Percentiles rank a stretch among this genome's conserved stretches.
Evolutionary conservation across 2,329 filamentous ascomycete genomes (phyloP).

Genomic region (Aureobasidium sp.): DNA sequence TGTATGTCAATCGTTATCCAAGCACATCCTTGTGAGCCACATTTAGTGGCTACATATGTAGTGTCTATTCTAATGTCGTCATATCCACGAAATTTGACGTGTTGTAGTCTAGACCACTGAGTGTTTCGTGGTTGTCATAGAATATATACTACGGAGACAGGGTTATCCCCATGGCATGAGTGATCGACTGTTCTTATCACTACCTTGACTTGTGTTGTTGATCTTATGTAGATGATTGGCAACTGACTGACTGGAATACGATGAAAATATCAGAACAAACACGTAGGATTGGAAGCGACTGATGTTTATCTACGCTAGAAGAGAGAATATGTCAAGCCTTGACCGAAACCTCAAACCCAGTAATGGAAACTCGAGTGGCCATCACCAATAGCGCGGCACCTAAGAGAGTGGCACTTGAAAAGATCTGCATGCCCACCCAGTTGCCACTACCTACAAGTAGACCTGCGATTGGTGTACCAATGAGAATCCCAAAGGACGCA

Average conservation of each 20-base stretch:
- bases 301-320: too few species aligned
- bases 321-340: constrained; percentile 2
- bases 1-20: too few species aligned
- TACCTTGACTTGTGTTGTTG: too few species aligned
- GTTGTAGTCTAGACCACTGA: not conserved
- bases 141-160: not conserved
- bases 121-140: not conserved
- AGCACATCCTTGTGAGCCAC: not conserved
- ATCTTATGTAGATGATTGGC: not conserved
- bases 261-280: not conserved
- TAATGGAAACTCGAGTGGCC: constrained; percentile 9
- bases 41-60: not conserved
- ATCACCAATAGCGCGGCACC: constrained; percentile 5
- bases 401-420: constrained; percentile 24
- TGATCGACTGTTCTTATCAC: too few species aligned
- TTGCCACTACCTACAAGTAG: constrained; percentile 17
- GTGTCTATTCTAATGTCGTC: too few species aligned
- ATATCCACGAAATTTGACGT: not conserved
- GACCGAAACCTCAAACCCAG: not conserved
- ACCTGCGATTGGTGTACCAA: constrained; percentile 28
- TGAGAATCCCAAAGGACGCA: constrained; percentile 27
- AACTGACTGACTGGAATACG: not conserved
- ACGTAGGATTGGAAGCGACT: too few species aligned
- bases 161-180: not conserved
- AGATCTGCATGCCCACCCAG: constrained; percentile 27